A percentile compares a stretch with the other conserved stretches of the same genome.
phyloP scores from a whole-genome alignment of 140 eudicot genomes.

The Erigeron philadelphicus region DNA sequence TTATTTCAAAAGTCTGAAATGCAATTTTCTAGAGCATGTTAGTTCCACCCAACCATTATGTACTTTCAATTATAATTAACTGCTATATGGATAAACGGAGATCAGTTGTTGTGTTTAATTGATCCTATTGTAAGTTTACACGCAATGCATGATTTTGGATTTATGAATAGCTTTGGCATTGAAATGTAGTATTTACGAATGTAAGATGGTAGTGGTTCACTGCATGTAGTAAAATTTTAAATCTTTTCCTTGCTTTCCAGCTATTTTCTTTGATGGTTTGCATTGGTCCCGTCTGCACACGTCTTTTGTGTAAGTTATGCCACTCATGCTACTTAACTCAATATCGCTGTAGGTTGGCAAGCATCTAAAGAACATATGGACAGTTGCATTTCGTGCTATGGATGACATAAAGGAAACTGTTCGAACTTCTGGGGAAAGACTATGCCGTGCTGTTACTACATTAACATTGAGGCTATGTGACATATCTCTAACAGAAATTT shows the following conservation, averaged over 20 bases:
- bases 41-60: not conserved
- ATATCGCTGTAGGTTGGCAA: conserved; percentile 54
- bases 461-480: conserved; percentile 87
- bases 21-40: not conserved
- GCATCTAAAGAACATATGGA: conserved; percentile 76
- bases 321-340: not conserved
- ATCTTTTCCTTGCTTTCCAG: not conserved
- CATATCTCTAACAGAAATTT: conserved; percentile 66
- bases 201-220: not conserved
- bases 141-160: conserved; percentile 1
- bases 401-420: conserved; percentile 99
- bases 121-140: not conserved
- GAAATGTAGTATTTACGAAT: conserved; percentile 9
- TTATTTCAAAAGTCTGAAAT: not conserved
- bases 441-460: conserved; percentile 75
- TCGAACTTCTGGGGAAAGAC: conserved; percentile 77
- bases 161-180: not conserved
- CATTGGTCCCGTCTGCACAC: not conserved
- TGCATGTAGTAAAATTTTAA: not conserved
- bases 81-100: not conserved
- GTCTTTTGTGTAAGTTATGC: not conserved
- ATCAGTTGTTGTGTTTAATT: not conserved
- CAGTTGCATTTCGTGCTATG: conserved; percentile 93
- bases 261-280: not conserved
- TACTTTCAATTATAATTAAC: not conserved